Conservation (phyloP, 305 asterid genomes). For the Fraxinus angustifolia region DNA sequence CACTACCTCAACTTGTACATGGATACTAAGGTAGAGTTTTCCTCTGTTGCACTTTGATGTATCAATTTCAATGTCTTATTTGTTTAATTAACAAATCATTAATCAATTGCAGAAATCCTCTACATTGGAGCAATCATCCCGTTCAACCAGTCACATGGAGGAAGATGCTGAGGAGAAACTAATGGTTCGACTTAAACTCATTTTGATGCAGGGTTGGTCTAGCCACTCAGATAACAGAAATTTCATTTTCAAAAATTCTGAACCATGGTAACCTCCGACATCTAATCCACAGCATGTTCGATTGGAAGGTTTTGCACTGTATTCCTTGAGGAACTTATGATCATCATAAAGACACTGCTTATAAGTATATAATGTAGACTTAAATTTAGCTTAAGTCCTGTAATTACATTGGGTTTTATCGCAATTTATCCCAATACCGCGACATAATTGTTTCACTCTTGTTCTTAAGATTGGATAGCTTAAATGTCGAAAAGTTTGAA, state of each 20-base stretch:
- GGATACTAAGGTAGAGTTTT: conserved; percentile 43
- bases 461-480: background rate
- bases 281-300: background rate
- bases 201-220: conserved; percentile 76
- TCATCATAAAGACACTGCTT: background rate
- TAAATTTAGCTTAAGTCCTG: background rate
- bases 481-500: background rate
- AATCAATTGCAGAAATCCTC: conserved; percentile 19
- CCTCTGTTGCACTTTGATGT: background rate
- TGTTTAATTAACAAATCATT: conserved; percentile 7
- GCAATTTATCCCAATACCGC: background rate
- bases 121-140: conserved; percentile 31
- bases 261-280: conserved; percentile 54
- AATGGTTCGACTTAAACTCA: conserved; percentile 52
- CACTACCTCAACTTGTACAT: conserved; percentile 53
- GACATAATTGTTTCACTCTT: background rate
- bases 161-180: conserved; percentile 61
- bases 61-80: background rate
- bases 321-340: background rate
- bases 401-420: background rate
- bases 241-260: conserved; percentile 55
- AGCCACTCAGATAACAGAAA: conserved; percentile 38
- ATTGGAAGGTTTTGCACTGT: background rate
- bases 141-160: conserved; percentile 35
- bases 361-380: background rate